phyloP scores from a whole-genome alignment of 2,329 filamentous ascomycete genomes.

The Podosphaera aphanis region DNA sequence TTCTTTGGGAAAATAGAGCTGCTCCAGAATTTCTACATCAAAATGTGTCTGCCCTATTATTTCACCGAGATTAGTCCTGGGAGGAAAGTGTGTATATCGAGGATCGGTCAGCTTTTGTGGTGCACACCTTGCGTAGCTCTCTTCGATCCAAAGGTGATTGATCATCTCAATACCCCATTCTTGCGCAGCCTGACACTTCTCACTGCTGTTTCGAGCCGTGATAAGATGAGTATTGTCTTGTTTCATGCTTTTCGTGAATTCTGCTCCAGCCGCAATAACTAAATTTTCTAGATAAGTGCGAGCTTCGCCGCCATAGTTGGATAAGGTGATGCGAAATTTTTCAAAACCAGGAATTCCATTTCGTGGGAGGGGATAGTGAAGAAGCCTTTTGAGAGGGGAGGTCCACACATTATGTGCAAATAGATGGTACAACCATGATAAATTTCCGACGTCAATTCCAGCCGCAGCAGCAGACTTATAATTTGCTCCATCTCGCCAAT shows the following conservation, averaged over 20 bases:
- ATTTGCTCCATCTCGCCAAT: slow-evolving; percentile 58
- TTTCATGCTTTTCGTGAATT: slow-evolving; percentile 87
- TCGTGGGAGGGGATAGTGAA: slow-evolving; percentile 73
- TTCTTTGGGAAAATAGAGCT: slow-evolving; percentile 34
- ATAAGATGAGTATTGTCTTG: slow-evolving; percentile 89
- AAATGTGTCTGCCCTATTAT: slow-evolving; percentile 76
- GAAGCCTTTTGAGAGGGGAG: slow-evolving; percentile 53
- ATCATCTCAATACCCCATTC: slow-evolving; percentile 82
- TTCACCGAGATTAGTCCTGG: slow-evolving; percentile 75
- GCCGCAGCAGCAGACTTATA: slow-evolving; percentile 55
- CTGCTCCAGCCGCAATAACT: slow-evolving; percentile 59
- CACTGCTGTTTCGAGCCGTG: slow-evolving; percentile 68
- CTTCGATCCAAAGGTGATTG: slow-evolving; percentile 94
- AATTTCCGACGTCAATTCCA: slow-evolving; percentile 68
- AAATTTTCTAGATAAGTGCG: slow-evolving; percentile 84
- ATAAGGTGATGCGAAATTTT: slow-evolving; percentile 59
- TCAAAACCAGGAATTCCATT: slow-evolving; percentile 61
- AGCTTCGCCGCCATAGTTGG: slow-evolving; percentile 89
- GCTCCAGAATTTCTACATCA: slow-evolving; percentile 35
- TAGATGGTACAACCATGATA: slow-evolving; percentile 82
- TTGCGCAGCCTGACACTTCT: slow-evolving; percentile 76
- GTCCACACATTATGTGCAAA: slow-evolving; percentile 80
- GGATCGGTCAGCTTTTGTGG: slow-evolving; percentile 46
- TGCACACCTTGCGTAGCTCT: slow-evolving; percentile 80
- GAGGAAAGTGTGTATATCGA: slow-evolving; percentile 70